Percentiles rank a stretch among this genome's conserved stretches.
Evolutionary conservation across 2,329 filamentous ascomycete species (phyloP).

Genomic region (Botrytis sinoallii): DNA sequence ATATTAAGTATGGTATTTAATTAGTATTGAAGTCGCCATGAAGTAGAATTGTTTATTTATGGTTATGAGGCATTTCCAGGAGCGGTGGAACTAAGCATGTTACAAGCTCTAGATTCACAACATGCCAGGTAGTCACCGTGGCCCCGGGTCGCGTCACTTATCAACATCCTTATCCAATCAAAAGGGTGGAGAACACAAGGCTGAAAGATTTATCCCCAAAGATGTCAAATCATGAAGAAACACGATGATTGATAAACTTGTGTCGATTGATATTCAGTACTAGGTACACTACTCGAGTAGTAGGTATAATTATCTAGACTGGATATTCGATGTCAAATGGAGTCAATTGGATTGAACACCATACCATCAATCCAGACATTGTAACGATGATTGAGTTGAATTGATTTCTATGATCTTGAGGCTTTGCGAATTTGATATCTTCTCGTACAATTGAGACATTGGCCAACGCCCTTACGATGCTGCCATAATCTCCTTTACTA

Average conservation of each 20-base stretch:
- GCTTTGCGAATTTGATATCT: neutral
- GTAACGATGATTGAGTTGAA: conserved; percentile 1
- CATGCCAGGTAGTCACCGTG: conserved; percentile 12
- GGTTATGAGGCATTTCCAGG: neutral
- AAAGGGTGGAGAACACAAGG: conserved; percentile 12
- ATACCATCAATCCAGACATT: neutral
- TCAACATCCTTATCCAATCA: conserved; percentile 10
- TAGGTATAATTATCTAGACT: neutral
- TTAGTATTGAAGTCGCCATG: conserved; percentile 14
- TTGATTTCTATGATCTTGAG: neutral
- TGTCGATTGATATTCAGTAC: neutral
- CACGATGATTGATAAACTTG: neutral
- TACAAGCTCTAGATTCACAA: conserved; percentile 10
- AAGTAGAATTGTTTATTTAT: conserved; percentile 1
- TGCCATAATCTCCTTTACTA: conserved; percentile 54
- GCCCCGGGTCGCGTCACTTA: conserved; percentile 13
- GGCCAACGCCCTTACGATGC: conserved; percentile 20
- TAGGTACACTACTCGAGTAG: too few species aligned
- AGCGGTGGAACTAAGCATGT: conserved; percentile 5
- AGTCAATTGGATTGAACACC: neutral
- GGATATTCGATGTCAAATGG: neutral
- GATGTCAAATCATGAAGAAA: conserved; percentile 6
- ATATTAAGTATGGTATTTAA: conserved; percentile 23
- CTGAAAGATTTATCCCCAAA: neutral
- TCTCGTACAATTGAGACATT: neutral